Percentiles rank a stretch among this genome's conserved stretches.
phyloP scores from a whole-genome alignment of 192 early-diverging fungal species.

The Linnemannia exigua region DNA sequence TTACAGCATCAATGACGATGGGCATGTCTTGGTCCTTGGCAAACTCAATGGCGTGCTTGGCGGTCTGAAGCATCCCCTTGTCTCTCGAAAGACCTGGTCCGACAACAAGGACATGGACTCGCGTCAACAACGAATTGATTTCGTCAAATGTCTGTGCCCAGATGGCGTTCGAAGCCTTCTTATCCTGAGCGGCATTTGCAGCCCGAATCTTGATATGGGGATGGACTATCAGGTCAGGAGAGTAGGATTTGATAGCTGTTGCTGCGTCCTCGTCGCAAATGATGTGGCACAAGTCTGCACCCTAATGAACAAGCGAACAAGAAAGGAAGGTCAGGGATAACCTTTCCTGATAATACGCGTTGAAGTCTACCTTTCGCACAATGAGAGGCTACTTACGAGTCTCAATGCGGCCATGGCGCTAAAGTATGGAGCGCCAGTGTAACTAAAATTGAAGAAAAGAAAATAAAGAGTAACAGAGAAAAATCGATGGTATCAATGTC shows the following conservation, averaged over 20 bases:
- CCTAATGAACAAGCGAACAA: conserved; percentile 58
- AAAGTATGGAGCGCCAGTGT: conserved; percentile 96
- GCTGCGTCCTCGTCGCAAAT: conserved; percentile 88
- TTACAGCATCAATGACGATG: conserved; percentile 93
- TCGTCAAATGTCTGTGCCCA: conserved; percentile 35
- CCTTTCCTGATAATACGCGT: background rate
- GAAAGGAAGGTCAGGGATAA: background rate
- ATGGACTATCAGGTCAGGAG: conserved; percentile 89
- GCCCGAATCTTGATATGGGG: conserved; percentile 74
- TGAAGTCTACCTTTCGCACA: background rate
- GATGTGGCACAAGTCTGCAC: conserved; percentile 88
- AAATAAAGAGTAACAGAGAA: background rate
- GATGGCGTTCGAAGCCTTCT: conserved; percentile 3
- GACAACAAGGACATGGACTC: conserved; percentile 88
- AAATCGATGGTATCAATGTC: background rate
- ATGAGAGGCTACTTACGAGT: conserved; percentile 62
- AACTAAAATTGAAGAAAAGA: conserved; percentile 60
- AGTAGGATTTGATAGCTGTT: conserved; percentile 76
- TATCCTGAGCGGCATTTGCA: conserved; percentile 14
- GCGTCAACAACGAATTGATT: conserved; percentile 64
- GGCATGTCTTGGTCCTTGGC: conserved; percentile 73
- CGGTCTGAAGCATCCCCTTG: conserved; percentile 72
- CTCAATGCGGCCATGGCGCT: conserved; percentile 79
- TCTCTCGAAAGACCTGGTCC: conserved; percentile 95
- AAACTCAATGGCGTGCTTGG: conserved; percentile 75